Evolutionary conservation across 1,284 basidiomycete species (phyloP).

Genomic region (Somion occarium): DNA sequence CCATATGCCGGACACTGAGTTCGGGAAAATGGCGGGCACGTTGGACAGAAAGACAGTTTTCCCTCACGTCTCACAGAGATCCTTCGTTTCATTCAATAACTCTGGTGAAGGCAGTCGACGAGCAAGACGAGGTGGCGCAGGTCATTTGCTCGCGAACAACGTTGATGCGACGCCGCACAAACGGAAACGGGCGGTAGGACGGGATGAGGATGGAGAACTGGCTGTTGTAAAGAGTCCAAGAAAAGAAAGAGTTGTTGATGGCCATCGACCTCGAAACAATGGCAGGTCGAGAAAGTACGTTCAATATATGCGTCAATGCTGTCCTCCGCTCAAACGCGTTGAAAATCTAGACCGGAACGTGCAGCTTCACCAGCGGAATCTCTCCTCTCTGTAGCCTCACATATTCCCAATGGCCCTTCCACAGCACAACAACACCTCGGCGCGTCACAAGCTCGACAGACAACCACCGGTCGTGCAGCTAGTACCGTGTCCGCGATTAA

Average conservation of each 20-base stretch:
- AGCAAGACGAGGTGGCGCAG: constrained; percentile 33
- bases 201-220: constrained; percentile 62
- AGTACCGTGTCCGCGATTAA: constrained; percentile 21
- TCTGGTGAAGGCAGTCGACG: constrained; percentile 55
- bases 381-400: constrained; percentile 61
- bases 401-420: constrained; percentile 25
- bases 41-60: constrained; percentile 64
- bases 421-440: constrained; percentile 6
- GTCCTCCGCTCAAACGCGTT: neutral
- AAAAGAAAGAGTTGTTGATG: constrained; percentile 35
- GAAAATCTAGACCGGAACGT: constrained; percentile 46
- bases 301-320: constrained; percentile 1
- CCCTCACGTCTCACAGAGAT: constrained; percentile 64
- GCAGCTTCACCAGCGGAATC: constrained; percentile 69
- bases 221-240: constrained; percentile 35
- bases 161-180: constrained; percentile 50
- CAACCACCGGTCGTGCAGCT: constrained; percentile 15
- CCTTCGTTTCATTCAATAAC: constrained; percentile 55
- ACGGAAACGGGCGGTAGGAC: constrained; percentile 44
- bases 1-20: constrained; percentile 55
- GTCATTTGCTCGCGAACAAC: constrained; percentile 19
- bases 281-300: constrained; percentile 57
- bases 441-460: constrained; percentile 15
- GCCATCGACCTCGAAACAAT: constrained; percentile 39
- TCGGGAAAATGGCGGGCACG: constrained; percentile 28